Evolutionary conservation across 768 basidiomycete species (phyloP).

Genomic region (Mycena leptocephala): DNA sequence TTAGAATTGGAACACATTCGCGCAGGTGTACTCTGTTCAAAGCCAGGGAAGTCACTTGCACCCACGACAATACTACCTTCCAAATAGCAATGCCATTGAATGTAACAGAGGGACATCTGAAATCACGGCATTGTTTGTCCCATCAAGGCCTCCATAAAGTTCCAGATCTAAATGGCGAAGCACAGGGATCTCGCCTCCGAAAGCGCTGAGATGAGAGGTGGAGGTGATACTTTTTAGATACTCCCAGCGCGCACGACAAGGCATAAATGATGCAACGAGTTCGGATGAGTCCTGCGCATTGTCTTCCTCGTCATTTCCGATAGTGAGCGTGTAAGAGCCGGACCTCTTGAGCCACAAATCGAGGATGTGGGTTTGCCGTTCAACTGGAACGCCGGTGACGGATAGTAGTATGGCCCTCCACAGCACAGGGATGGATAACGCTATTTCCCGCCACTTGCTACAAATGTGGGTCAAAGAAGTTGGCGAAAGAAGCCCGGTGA

Average conservation of each 20-base stretch:
- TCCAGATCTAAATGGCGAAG: neutral
- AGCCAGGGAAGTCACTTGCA: no score
- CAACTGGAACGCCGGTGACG: neutral
- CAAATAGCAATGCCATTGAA: neutral
- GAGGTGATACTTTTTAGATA: neutral
- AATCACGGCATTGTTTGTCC: neutral
- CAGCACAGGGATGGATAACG: neutral
- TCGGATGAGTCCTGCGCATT: neutral
- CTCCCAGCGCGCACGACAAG: neutral
- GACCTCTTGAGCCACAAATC: neutral
- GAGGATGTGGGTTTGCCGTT: no score
- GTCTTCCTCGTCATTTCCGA: neutral
- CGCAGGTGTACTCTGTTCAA: no score
- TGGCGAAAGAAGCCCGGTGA: neutral
- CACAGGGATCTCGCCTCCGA: neutral
- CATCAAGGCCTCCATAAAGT: neutral
- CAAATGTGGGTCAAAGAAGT: neutral
- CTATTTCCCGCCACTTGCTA: neutral
- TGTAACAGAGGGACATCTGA: neutral
- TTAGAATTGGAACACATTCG: no score
- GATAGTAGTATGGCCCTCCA: neutral
- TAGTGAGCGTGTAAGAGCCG: neutral
- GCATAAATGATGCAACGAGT: neutral
- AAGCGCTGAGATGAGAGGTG: neutral
- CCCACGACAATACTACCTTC: neutral